Evolutionary conservation across 2,329 filamentous ascomycete genomes (phyloP).

Genomic region (Claviceps capensis): DNA sequence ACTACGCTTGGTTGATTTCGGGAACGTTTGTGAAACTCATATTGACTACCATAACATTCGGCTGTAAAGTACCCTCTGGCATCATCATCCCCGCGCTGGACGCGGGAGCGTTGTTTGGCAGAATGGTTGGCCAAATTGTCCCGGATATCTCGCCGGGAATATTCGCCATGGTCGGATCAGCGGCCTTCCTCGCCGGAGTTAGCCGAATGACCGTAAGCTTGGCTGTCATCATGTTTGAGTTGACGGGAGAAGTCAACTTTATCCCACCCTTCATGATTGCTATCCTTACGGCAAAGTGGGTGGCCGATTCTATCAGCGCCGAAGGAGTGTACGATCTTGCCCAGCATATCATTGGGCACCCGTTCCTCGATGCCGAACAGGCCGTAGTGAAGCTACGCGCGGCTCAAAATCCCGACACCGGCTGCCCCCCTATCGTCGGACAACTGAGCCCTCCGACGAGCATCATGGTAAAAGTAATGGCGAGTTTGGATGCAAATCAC

Average conservation of each 20-base stretch:
- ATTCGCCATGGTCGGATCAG: slow-evolving; percentile 47
- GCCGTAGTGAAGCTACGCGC: slow-evolving; percentile 19
- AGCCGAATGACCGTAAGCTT: slow-evolving; percentile 44
- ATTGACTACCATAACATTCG: slow-evolving; percentile 44
- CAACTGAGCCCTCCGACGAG: slow-evolving; percentile 36
- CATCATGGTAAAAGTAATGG: slow-evolving; percentile 43
- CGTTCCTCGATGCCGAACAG: slow-evolving; percentile 40
- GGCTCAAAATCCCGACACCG: slow-evolving; percentile 21
- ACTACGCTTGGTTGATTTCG: slow-evolving; percentile 37
- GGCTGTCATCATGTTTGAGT: slow-evolving; percentile 47
- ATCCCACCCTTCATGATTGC: slow-evolving; percentile 45
- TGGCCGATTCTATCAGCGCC: slow-evolving; percentile 36
- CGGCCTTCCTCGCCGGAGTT: slow-evolving; percentile 44
- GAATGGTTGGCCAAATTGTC: slow-evolving; percentile 30
- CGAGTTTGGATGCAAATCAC: slow-evolving; percentile 29
- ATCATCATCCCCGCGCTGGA: slow-evolving; percentile 47
- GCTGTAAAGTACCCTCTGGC: slow-evolving; percentile 45
- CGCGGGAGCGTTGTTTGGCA: slow-evolving; percentile 43
- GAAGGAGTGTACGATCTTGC: slow-evolving; percentile 46
- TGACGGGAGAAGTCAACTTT: slow-evolving; percentile 45
- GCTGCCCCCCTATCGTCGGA: slow-evolving; percentile 22
- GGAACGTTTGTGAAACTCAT: slow-evolving; percentile 40
- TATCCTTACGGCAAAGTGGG: slow-evolving; percentile 45
- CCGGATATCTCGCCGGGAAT: slow-evolving; percentile 38
- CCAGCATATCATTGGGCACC: slow-evolving; percentile 43